Conservation (phyloP, 768 basidiomycete species). For the Russula emetica region DNA sequence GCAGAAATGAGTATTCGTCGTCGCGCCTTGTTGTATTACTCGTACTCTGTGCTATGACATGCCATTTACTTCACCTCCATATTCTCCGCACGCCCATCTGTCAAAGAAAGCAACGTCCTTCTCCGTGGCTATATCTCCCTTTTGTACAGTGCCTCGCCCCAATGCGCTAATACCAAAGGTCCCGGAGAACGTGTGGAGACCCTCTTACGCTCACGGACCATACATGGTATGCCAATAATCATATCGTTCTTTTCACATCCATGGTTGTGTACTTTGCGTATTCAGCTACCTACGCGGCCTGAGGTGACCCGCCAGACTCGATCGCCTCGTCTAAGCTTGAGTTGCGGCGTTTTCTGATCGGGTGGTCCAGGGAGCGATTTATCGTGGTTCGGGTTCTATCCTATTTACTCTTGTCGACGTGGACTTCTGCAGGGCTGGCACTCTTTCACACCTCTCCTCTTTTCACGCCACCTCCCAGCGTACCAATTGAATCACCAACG, state of each 20-base stretch:
- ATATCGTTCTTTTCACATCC: background rate
- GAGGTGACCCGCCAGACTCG: background rate
- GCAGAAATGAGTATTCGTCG: slow-evolving; percentile 10
- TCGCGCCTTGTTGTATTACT: slow-evolving; percentile 2
- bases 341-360: no score
- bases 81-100: background rate
- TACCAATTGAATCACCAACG: no score
- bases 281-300: background rate
- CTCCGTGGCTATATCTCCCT: background rate
- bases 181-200: no score
- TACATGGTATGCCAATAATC: background rate
- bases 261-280: background rate
- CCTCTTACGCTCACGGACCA: no score
- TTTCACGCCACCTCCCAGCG: no score
- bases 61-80: slow-evolving; percentile 6
- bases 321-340: no score
- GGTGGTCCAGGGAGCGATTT: no score
- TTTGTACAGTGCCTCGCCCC: background rate
- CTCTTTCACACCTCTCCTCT: no score
- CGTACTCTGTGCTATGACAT: slow-evolving; percentile 2
- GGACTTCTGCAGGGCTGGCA: no score
- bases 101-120: background rate
- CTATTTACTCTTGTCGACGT: no score
- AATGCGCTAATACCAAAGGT: background rate
- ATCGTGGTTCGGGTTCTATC: no score